A percentile compares a stretch with the other conserved stretches of the same genome.
Conservation (phyloP, 805 yeast species). For the Pichia thaimueangensis region DNA sequence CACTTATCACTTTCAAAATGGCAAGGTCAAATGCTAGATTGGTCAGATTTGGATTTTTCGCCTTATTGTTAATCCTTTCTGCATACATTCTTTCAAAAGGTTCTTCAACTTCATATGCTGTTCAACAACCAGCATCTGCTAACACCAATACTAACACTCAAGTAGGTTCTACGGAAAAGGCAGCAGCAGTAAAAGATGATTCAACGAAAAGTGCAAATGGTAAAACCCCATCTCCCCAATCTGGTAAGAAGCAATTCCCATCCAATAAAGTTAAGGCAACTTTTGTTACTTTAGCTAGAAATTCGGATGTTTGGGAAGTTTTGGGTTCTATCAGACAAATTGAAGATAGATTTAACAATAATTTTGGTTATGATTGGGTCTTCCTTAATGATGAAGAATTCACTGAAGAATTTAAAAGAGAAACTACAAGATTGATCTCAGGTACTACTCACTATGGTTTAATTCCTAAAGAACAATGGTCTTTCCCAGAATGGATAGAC, state of each 20-base stretch:
- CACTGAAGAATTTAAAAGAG: slow-evolving; percentile 68
- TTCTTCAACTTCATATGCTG: slow-evolving; percentile 30
- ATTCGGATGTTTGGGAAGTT: slow-evolving; percentile 58
- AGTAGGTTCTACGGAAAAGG: neutral
- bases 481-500: slow-evolving; percentile 80
- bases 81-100: slow-evolving; percentile 45
- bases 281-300: slow-evolving; percentile 74
- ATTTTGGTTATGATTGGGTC: slow-evolving; percentile 89
- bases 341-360: slow-evolving; percentile 82
- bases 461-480: slow-evolving; percentile 84
- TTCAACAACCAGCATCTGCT: slow-evolving; percentile 5
- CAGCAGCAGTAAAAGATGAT: slow-evolving; percentile 12
- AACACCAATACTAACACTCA: neutral
- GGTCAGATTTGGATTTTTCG: slow-evolving; percentile 42
- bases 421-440: slow-evolving; percentile 61
- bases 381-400: slow-evolving; percentile 86
- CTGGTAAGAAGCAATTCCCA: slow-evolving; percentile 5
- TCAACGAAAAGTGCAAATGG: neutral
- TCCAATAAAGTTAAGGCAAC: slow-evolving; percentile 59
- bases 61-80: slow-evolving; percentile 38
- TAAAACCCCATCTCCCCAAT: neutral
- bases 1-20: too few relatives aligned
- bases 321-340: slow-evolving; percentile 63
- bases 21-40: slow-evolving; percentile 44
- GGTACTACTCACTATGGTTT: slow-evolving; percentile 75